phyloP scores from a whole-genome alignment of 2,329 filamentous ascomycete genomes.

The Aureobasidium sp. region DNA sequence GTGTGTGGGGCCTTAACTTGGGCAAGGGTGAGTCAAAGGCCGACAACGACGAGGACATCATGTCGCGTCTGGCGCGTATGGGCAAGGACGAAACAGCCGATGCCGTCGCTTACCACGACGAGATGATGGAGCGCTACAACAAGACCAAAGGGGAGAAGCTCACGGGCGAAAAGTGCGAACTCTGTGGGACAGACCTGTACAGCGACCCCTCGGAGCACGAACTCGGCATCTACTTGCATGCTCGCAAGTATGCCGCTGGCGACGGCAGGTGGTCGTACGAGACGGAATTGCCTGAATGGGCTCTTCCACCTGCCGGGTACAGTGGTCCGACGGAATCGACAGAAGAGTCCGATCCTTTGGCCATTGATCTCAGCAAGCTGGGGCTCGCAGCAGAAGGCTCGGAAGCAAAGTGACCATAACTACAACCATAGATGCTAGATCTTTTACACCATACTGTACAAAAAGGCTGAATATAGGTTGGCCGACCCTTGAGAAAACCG shows the following conservation, averaged over 20 bases:
- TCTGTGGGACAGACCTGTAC: slow-evolving; percentile 83
- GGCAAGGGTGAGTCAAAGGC: slow-evolving; percentile 57
- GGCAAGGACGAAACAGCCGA: slow-evolving; percentile 89
- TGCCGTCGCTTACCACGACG: slow-evolving; percentile 85
- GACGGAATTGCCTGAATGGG: slow-evolving; percentile 79
- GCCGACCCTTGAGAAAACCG: no score
- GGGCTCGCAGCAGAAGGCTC: slow-evolving; percentile 16
- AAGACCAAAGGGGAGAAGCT: slow-evolving; percentile 88
- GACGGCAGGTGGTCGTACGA: slow-evolving; percentile 79
- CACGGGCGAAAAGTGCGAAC: slow-evolving; percentile 70
- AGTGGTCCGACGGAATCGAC: slow-evolving; percentile 62
- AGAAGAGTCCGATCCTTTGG: slow-evolving; percentile 37
- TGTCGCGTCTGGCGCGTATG: slow-evolving; percentile 76
- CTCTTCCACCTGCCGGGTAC: slow-evolving; percentile 64
- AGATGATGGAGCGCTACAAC: slow-evolving; percentile 84
- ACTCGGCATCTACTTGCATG: slow-evolving; percentile 88
- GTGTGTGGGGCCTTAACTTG: slow-evolving; percentile 77
- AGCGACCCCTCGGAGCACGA: slow-evolving; percentile 87
- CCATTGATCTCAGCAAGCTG: slow-evolving; percentile 35
- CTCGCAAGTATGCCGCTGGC: slow-evolving; percentile 76
- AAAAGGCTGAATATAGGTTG: background rate
- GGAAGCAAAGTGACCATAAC: background rate
- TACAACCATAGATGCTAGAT: background rate
- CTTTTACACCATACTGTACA: background rate
- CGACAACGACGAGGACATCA: slow-evolving; percentile 80